Conservation (phyloP, 805 yeast genomes). For the Wickerhamomyces pijperi region DNA sequence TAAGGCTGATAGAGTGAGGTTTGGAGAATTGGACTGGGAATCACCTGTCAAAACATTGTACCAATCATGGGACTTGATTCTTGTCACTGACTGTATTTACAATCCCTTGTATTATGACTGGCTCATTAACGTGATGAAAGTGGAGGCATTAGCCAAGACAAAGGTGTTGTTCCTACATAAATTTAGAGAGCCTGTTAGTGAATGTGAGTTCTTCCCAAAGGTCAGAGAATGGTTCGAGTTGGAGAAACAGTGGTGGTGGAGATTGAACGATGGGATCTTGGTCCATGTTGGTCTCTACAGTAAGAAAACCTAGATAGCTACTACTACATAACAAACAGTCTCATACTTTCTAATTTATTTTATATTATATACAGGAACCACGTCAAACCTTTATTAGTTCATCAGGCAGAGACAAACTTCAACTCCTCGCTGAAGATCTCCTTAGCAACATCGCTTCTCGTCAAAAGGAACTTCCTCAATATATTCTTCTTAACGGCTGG, state of each 20-base stretch:
- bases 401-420: background rate
- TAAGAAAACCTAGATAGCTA: background rate
- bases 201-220: constrained; percentile 15
- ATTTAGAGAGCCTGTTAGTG: constrained; percentile 18
- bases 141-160: constrained; percentile 8
- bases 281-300: constrained; percentile 14
- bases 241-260: constrained; percentile 11
- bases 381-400: no score
- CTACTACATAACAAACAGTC: no score
- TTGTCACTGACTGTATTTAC: constrained; percentile 32
- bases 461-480: constrained; percentile 50
- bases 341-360: no score
- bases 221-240: constrained; percentile 4
- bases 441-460: constrained; percentile 16
- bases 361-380: no score
- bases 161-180: constrained; percentile 14
- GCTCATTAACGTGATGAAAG: constrained; percentile 19
- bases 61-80: constrained; percentile 24
- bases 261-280: constrained; percentile 7
- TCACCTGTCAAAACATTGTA: constrained; percentile 5
- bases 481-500: constrained; percentile 58
- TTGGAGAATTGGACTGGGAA: constrained; percentile 28
- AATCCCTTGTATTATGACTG: constrained; percentile 28
- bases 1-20: constrained; percentile 8
- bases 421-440: constrained; percentile 9